These are phyloP conservation scores for Dunaliella sp. DNA, from an alignment of 139 green algal genomes.

Conservation along the genomic window DNA sequence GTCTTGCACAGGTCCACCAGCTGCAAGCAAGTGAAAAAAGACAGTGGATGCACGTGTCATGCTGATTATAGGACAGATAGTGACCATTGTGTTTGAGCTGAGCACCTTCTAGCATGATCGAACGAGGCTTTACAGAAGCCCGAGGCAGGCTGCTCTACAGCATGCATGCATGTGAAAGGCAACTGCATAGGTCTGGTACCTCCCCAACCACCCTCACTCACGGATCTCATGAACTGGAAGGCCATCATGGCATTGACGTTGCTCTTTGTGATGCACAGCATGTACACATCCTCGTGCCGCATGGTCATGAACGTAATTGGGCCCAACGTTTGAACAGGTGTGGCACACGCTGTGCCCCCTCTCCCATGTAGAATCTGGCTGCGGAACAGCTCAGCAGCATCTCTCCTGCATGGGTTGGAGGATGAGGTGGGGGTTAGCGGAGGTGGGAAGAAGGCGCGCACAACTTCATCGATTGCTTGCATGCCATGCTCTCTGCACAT, in stretches of 20 bases:
- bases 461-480: background rate
- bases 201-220: too few relatives aligned
- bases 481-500: too few relatives aligned
- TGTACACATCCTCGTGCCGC: conserved; percentile 85
- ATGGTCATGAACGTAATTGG: conserved; percentile 85
- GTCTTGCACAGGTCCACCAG: conserved; percentile 76
- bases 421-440: too few relatives aligned
- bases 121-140: too few relatives aligned
- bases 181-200: too few relatives aligned
- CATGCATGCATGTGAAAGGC: too few relatives aligned
- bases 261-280: conserved; percentile 83
- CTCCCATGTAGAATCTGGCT: conserved; percentile 84
- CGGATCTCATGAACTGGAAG: conserved; percentile 88
- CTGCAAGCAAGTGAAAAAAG: conserved; percentile 38
- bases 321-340: conserved; percentile 80
- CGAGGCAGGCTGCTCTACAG: too few relatives aligned
- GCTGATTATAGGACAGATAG: too few relatives aligned
- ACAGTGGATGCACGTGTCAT: too few relatives aligned
- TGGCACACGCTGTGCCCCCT: conserved; percentile 20
- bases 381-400: conserved; percentile 85
- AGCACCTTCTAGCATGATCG: too few relatives aligned
- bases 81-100: too few relatives aligned
- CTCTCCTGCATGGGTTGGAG: conserved; percentile 70
- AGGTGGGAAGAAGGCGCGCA: background rate
- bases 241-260: conserved; percentile 92